A percentile compares a stretch with the other conserved stretches of the same genome.
These are phyloP conservation scores for Endothia cerciana DNA, from an alignment of 2,329 filamentous ascomycete genomes.

Conservation along the genomic window DNA sequence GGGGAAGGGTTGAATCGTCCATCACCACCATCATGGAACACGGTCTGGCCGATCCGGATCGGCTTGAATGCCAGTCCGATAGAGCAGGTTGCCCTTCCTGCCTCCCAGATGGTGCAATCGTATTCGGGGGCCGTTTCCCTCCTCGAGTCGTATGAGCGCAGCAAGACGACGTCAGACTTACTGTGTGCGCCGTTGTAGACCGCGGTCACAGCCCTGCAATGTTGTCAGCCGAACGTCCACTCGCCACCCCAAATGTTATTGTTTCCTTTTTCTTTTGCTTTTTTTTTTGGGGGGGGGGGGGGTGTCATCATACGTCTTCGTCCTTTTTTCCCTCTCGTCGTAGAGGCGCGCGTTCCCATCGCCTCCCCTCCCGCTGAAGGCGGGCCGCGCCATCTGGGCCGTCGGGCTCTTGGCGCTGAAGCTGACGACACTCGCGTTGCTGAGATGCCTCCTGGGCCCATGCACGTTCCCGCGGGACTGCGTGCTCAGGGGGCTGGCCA, in stretches of 20 bases:
- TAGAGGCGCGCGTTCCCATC: slow-evolving; percentile 88
- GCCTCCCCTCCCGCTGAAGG: slow-evolving; percentile 65
- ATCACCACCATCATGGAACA: slow-evolving; percentile 90
- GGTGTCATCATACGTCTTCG: slow-evolving; percentile 74
- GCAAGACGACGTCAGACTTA: slow-evolving; percentile 68
- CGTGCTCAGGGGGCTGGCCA: slow-evolving; percentile 45
- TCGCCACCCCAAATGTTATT: too few species aligned
- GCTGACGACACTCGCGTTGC: slow-evolving; percentile 79
- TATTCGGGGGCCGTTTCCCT: slow-evolving; percentile 89
- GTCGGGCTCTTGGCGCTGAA: slow-evolving; percentile 71
- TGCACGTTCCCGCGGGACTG: slow-evolving; percentile 47
- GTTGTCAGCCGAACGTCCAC: slow-evolving; percentile 28
- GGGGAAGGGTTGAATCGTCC: slow-evolving; percentile 93
- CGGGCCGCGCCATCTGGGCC: slow-evolving; percentile 58
- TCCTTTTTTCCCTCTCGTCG: slow-evolving; percentile 81
- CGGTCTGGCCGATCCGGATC: slow-evolving; percentile 88
- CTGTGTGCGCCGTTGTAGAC: slow-evolving; percentile 82
- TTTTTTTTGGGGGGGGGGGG: background rate
- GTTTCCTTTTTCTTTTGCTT: too few species aligned
- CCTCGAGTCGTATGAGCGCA: slow-evolving; percentile 94
- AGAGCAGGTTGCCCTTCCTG: slow-evolving; percentile 89
- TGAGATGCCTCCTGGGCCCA: slow-evolving; percentile 64
- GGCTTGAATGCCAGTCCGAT: slow-evolving; percentile 95
- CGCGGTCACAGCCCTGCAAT: slow-evolving; percentile 80
- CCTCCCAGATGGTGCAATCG: slow-evolving; percentile 96